phyloP scores from a whole-genome alignment of 2,329 filamentous ascomycete species.

The Amphichorda felina region DNA sequence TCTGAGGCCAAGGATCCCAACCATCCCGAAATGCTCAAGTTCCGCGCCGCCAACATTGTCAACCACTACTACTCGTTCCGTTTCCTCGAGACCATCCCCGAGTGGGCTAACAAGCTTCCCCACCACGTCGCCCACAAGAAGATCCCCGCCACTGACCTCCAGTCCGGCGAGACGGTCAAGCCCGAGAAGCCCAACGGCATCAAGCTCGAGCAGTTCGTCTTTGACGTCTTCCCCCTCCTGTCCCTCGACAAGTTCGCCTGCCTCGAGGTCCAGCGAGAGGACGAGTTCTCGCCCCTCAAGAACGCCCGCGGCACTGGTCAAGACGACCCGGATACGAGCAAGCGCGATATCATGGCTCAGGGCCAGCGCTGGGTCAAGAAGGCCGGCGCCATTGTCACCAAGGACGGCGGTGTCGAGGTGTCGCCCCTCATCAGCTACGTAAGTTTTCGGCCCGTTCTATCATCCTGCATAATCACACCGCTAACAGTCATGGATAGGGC shows the following conservation, averaged over 20 bases:
- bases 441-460: conserved; percentile 32
- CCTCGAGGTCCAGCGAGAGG: conserved; percentile 91
- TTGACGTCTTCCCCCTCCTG: conserved; percentile 91
- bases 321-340: conserved; percentile 91
- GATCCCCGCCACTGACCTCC: conserved; percentile 74
- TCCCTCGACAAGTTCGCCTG: conserved; percentile 82
- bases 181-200: conserved; percentile 93
- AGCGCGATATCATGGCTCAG: conserved; percentile 78
- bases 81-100: conserved; percentile 83
- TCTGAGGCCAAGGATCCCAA: conserved; percentile 79
- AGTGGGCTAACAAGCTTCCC: conserved; percentile 75
- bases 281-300: conserved; percentile 97
- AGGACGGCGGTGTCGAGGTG: conserved; percentile 68
- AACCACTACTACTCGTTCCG: conserved; percentile 98
- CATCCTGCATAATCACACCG: too few relatives aligned
- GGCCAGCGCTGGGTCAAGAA: conserved; percentile 76
- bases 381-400: conserved; percentile 64
- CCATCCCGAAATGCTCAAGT: conserved; percentile 74
- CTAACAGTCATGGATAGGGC: conserved; percentile 24
- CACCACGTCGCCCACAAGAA: conserved; percentile 98
- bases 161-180: conserved; percentile 72
- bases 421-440: conserved; percentile 93
- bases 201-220: conserved; percentile 98
- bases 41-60: conserved; percentile 97
- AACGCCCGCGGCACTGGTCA: conserved; percentile 76